phyloP scores from a whole-genome alignment of 192 early-diverging fungal genomes.

The Linnemannia schmuckeri region DNA sequence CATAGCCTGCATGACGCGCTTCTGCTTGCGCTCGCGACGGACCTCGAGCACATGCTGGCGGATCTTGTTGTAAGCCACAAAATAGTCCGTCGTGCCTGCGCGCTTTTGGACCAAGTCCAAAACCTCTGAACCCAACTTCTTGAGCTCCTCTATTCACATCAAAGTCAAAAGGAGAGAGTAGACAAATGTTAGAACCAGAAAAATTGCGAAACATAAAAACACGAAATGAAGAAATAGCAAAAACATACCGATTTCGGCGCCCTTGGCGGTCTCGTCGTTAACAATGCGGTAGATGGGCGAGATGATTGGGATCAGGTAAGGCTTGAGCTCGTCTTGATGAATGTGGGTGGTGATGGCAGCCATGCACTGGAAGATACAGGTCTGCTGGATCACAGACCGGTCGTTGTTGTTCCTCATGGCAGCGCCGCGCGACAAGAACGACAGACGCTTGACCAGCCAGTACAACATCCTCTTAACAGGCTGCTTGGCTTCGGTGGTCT shows the following conservation, averaged over 20 bases:
- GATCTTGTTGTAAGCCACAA: slow-evolving; percentile 74
- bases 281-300: slow-evolving; percentile 86
- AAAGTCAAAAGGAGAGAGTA: not conserved
- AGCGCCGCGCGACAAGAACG: slow-evolving; percentile 75
- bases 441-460: slow-evolving; percentile 73
- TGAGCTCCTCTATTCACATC: slow-evolving; percentile 72
- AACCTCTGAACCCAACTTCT: slow-evolving; percentile 84
- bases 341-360: slow-evolving; percentile 86
- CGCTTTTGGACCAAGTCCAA: slow-evolving; percentile 80
- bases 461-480: slow-evolving; percentile 58
- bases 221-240: not conserved
- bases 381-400: slow-evolving; percentile 69
- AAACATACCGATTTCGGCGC: slow-evolving; percentile 69
- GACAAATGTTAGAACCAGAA: slow-evolving; percentile 14
- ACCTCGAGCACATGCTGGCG: slow-evolving; percentile 73
- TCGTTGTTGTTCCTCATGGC: slow-evolving; percentile 56
- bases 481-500: slow-evolving; percentile 29
- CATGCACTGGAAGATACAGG: slow-evolving; percentile 91
- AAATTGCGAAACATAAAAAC: not conserved
- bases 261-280: slow-evolving; percentile 78
- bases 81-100: slow-evolving; percentile 80
- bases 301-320: slow-evolving; percentile 80
- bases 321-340: slow-evolving; percentile 63
- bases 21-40: slow-evolving; percentile 73
- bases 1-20: slow-evolving; percentile 72